A percentile compares a stretch with the other conserved stretches of the same genome.
These are phyloP conservation scores for Aspergillus sp. DNA, from an alignment of 2,329 filamentous ascomycete genomes.

Conservation along the genomic window DNA sequence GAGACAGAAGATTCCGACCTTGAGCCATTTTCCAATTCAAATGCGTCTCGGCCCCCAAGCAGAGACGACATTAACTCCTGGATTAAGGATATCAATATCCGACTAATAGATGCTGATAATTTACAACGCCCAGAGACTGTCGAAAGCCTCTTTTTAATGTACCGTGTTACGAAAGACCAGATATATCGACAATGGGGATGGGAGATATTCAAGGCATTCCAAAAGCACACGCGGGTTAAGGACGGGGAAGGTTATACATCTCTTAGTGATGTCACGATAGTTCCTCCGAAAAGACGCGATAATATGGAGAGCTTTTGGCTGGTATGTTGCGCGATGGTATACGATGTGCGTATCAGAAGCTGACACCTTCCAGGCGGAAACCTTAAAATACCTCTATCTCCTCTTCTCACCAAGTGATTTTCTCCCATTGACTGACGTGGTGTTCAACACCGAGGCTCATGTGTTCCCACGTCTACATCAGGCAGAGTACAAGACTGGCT, in stretches of 20 bases:
- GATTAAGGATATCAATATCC: constrained; percentile 77
- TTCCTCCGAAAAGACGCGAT: constrained; percentile 70
- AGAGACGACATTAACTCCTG: constrained; percentile 50
- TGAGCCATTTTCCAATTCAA: constrained; percentile 18
- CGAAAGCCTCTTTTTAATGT: constrained; percentile 93
- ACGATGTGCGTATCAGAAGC: background rate
- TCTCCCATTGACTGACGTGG: constrained; percentile 77
- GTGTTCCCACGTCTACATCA: constrained; percentile 14
- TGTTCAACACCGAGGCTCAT: constrained; percentile 94
- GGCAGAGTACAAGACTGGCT: constrained; percentile 8
- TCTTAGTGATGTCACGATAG: constrained; percentile 68
- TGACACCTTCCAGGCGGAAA: constrained; percentile 60
- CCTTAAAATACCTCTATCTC: constrained; percentile 91
- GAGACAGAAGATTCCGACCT: constrained; percentile 64
- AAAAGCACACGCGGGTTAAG: constrained; percentile 75
- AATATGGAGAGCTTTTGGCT: constrained; percentile 99
- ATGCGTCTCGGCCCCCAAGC: constrained; percentile 15
- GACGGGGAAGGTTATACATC: constrained; percentile 72
- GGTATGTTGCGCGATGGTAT: constrained; percentile 38
- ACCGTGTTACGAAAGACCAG: constrained; percentile 84
- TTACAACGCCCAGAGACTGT: constrained; percentile 90
- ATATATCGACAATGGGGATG: constrained; percentile 93
- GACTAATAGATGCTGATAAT: constrained; percentile 77
- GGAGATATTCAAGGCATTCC: constrained; percentile 91
- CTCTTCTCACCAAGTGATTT: constrained; percentile 80